Base-by-base conservation (phyloP, 495 filamentous ascomycete genomes). In the Aspergillus ostianus region DNA sequence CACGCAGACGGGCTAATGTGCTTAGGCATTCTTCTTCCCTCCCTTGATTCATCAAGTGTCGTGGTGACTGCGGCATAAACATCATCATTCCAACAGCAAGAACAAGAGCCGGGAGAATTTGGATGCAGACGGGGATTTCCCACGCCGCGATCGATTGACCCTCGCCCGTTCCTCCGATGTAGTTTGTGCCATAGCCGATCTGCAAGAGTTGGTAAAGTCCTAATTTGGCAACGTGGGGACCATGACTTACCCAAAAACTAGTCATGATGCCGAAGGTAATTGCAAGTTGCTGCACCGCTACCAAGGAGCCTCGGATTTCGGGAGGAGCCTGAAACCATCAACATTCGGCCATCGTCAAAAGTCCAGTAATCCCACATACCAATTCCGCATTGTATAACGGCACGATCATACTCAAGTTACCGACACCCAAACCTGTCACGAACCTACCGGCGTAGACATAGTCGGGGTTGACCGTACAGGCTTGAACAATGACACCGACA, bases 51-150 rank as follows among this genome's bases (percentile, higher is more conserved):
- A 90, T 78, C 3, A 93, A 76, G 82, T 89, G 90, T 67, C 90
- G 84, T 0, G 90, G 90, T 0, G 87, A 91, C 73, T 90, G 90
- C 4, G 90, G 90, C 89, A 94, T 84, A 70, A 91, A 91, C 48
- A 89, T 65, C 52, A 75, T 63, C 66, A 79, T 73, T 6, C 79
- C 79, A 23, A 64, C 55, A 3, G 66, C 70, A n/a, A 83, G 71
- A 20, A 76, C 49, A 7, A 77, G 23, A 6, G 78, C 76, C 0
- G 79, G 79, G 2, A 79, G 59, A 13, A 77, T 64, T 51, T 82
- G 80, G 21, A 83, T 70, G 9, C 70, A 72, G 47, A 80, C 62
- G 6, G 77, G 78, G 10, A 81, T 45, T 18, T 75, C 60, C 81
- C 79, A 84, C 2, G 79, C 75, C 0, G 77, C 71, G 20, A 73